Base-by-base conservation (phyloP, 139 green algal genomes). In the Closterium sp. region DNA sequence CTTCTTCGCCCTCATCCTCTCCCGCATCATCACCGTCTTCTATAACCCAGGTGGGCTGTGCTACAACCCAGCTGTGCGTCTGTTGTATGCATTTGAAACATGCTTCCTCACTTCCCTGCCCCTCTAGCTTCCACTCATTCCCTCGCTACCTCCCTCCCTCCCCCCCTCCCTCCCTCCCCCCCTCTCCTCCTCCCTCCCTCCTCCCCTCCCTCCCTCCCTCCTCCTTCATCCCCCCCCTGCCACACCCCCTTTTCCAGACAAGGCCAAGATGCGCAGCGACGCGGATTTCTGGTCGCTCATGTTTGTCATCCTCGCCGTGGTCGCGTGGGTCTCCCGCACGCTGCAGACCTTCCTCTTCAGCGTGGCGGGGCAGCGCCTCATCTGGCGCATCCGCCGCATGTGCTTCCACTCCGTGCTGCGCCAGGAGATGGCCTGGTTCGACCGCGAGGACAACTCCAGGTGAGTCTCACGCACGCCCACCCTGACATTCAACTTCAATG, bases 351-450 rank as follows among this genome's bases (percentile, higher is more conserved):
- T 38, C 9, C 50, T 95, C 11, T 95, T 95, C 30, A 88, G 28
- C 22, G 50, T 93, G 30, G 84, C 94, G n/a, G 94, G 94, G 27
- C 89, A 90, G 38, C 84, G 70, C 22, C 70, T 96, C n/a, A 89
- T 95, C 19, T 88, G 62, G 31, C 88, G 91, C 13, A 38, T 96
- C 38, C 89, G 94, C 11, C 21, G 38, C 13, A 50, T 95, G 30
- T 84, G 86, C 9, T 95, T 96, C 88, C n/a, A 29, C 4, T 86
- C 93, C 21, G 91, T 96, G 45, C 90, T 96, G 50, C 92, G 93
- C n/a, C 95, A 96, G 90, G 95, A 96, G 24, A 45, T 96, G 6
- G 91, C 89, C 19, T 96, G 88, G 31, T 96, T 96, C 87, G 94
- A 96, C 70, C 85, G 93, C 13, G 31, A 42, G n/a, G 88, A 87